Base-by-base conservation (phyloP, 2,329 filamentous ascomycete genomes). In the Aspergillus sp. region DNA sequence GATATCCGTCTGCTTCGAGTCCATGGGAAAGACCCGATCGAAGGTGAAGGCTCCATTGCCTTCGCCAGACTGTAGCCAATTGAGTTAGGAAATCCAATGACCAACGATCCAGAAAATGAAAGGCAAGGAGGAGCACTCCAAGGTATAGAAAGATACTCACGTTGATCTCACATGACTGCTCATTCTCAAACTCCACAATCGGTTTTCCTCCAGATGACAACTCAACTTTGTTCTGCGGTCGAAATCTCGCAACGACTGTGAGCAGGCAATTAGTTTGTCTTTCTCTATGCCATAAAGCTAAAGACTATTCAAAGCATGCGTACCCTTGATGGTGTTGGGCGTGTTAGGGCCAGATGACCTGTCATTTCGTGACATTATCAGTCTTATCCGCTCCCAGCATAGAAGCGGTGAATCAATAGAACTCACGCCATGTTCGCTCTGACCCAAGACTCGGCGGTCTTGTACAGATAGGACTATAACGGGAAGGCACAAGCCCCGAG, bases 11-110 rank as follows among this genome's bases (percentile, higher is more conserved):
- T 98, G 93, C 61, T 82, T 82, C 61, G 88, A 93, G 69, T 79
- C 76, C 88, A 95, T 97, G 66, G 88, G 89, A 74, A 98, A 98
- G 54, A 98, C 89, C 51, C 91, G 87, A 69, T 98, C 93, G 70
- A 97, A 98, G 51, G 93, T 98, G 68, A 97, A 98, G 66, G 83
- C 77, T 47, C 89, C 89, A 54, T 85, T 75, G 50, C 85, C 86
- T 67, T 96, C 90, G 65, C 77, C 83, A 54, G 89, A 94, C 85
- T 95, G 64, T 44, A 62, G 28, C 44, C 29, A 11, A 36, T 19
- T 37, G 5, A 9, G 33, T 60, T 47, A 60, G 54, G 36, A 52
- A 40, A 27, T 39, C 34, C 27, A 12, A 27, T 33, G 12, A n/a
- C 29, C 12, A 12, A n/a, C 12, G 26, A 19, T 19, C 19, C 19